phyloP scores from a whole-genome alignment of 345 rosid genomes.

The Viola odorata region DNA sequence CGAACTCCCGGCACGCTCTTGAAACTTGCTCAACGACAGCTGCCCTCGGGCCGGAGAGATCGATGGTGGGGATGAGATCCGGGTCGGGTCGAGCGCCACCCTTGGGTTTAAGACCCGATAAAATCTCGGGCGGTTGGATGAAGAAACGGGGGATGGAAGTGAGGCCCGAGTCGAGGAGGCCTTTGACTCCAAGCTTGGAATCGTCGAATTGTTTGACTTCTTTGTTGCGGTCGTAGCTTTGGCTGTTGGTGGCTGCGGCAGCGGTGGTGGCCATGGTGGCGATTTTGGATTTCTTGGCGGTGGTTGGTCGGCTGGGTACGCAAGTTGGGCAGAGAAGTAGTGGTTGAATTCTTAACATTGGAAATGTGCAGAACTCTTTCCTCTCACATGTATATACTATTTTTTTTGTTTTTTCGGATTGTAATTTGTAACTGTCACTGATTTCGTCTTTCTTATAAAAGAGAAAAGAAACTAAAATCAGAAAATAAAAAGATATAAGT shows the following conservation, averaged over 20 bases:
- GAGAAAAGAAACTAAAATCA: no score
- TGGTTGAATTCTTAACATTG: no score
- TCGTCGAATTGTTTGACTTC: constrained; percentile 40
- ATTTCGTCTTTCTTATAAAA: no score
- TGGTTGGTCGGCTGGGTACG: no score
- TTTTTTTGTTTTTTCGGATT: no score
- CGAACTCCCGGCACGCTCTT: constrained; percentile 29
- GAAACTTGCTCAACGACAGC: constrained; percentile 24
- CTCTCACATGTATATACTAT: no score
- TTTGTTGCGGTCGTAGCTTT: constrained; percentile 20
- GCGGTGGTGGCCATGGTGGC: not conserved
- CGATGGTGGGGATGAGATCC: constrained; percentile 35
- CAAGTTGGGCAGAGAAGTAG: no score
- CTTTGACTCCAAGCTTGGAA: constrained; percentile 41
- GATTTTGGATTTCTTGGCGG: not conserved
- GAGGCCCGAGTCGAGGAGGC: constrained; percentile 42
- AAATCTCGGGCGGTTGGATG: constrained; percentile 37
- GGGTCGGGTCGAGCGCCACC: not conserved
- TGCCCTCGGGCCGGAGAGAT: constrained; percentile 30
- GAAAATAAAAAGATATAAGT: no score
- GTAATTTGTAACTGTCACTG: no score
- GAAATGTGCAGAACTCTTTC: no score
- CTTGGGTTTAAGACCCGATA: constrained; percentile 23
- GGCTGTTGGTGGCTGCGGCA: not conserved
- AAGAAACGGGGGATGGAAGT: constrained; percentile 42